Base-by-base conservation (phyloP, 805 yeast species). In the Wickerhamomyces ciferrii region DNA sequence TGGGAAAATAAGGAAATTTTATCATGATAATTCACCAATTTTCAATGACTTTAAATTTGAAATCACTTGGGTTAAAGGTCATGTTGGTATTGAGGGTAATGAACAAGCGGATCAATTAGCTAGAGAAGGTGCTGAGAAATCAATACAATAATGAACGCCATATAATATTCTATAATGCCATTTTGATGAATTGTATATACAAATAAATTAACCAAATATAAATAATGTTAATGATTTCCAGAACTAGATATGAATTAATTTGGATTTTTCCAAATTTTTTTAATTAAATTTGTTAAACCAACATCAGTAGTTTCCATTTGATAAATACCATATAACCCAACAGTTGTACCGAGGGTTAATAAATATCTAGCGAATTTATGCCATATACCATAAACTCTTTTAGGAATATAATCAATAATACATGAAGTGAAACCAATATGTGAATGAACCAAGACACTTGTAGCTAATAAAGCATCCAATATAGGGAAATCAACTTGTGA, bases 331-430 rank as follows among this genome's bases (percentile, higher is more conserved):
- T 84, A 81, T 49, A 83, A 72, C 14, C 87, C 78, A 34, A 84
- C 69, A 45, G 75, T 71, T 2, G 96, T 74, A 35, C 97, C 97
- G 2, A 82, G 68, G 35, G 80, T 76, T 57, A 94, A 76, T 47
- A 89, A 63, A 51, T 74, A 75, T 72, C 80, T 69, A 47, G 96
- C 91, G 35, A 76, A 69, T 50, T 75, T 74, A 69, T 88, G 84
- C 76, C 87, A 79, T 38, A 72, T 65, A 34, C 96, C 96, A 67
- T 84, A 94, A 21, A 83, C 87, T 65, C 99, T 79, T 62, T 72
- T 68, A 38, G 97, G 97, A 46, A 92, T 84, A 70, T 92, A 94
- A 68, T 92, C 99, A 49, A 83, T 83, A 60, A 94, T 90, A 73
- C 97, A 92, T 41, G 95, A 75, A 66, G 85, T 85, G 69, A 94